Evolutionary conservation across 2,329 filamentous ascomycete species (phyloP).

Genomic region (Tricladium varicosporioides): DNA sequence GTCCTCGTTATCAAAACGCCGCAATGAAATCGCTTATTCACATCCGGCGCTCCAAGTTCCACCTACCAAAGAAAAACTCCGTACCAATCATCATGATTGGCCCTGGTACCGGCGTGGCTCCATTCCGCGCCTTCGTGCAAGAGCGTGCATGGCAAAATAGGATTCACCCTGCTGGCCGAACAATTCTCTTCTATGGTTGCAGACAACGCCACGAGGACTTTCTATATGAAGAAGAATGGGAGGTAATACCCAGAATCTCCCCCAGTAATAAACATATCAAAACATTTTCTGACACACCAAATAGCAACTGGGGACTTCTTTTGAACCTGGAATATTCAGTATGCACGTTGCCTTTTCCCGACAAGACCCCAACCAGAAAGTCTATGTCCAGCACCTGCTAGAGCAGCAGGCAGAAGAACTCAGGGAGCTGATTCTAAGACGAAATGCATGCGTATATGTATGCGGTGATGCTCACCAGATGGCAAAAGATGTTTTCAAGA

Average conservation of each 20-base stretch:
- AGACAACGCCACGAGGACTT: neutral
- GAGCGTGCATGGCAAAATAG: slow-evolving; percentile 13
- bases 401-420: neutral
- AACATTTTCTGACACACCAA: neutral
- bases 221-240: neutral
- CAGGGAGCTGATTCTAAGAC: neutral
- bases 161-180: neutral
- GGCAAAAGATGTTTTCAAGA: neutral
- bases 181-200: neutral
- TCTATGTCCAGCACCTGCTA: neutral
- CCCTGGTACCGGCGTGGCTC: slow-evolving; percentile 33
- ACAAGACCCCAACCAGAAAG: neutral
- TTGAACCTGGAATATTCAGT: neutral
- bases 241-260: neutral
- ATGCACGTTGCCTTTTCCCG: neutral
- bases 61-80: neutral
- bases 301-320: neutral
- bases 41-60: slow-evolving; percentile 10
- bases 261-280: neutral
- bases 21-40: neutral
- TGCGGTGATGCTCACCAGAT: neutral
- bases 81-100: slow-evolving; percentile 27
- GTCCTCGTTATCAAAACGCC: neutral
- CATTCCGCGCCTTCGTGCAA: slow-evolving; percentile 29
- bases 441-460: neutral